phyloP scores from a whole-genome alignment of 2,329 filamentous ascomycete genomes.

The Sclerotinia spermophila region DNA sequence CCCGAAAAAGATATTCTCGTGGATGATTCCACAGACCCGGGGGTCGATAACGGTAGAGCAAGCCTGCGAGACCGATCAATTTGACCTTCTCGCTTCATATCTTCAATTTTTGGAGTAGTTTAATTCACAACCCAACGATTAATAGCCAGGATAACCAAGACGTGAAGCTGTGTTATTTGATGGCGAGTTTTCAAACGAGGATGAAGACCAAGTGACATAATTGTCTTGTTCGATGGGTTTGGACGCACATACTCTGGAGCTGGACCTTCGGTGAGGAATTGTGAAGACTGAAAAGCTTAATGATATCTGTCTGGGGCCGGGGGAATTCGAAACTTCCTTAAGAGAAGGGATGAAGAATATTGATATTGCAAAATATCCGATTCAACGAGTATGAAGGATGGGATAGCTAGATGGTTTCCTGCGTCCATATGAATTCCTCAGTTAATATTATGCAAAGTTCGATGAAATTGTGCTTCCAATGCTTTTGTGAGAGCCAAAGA shows the following conservation, averaged over 20 bases:
- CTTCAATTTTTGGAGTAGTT: background rate
- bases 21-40: background rate
- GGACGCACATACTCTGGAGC: background rate
- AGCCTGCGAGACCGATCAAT: background rate
- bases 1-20: no score
- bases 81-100: background rate
- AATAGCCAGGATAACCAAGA: background rate
- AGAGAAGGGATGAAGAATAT: background rate
- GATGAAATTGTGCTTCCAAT: background rate
- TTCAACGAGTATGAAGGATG: background rate
- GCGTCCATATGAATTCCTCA: no score
- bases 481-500: background rate
- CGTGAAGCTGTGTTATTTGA: background rate
- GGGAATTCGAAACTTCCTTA: background rate
- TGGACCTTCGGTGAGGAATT: background rate
- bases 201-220: no score
- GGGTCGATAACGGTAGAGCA: background rate
- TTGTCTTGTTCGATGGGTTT: background rate
- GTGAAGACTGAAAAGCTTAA: rapidly evolving
- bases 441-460: background rate
- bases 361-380: background rate
- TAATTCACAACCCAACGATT: background rate
- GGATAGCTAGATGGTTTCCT: background rate
- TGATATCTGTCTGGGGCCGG: background rate
- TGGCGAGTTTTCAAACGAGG: no score